phyloP scores from a whole-genome alignment of 1,284 basidiomycete species.

The Trametes polyzona region DNA sequence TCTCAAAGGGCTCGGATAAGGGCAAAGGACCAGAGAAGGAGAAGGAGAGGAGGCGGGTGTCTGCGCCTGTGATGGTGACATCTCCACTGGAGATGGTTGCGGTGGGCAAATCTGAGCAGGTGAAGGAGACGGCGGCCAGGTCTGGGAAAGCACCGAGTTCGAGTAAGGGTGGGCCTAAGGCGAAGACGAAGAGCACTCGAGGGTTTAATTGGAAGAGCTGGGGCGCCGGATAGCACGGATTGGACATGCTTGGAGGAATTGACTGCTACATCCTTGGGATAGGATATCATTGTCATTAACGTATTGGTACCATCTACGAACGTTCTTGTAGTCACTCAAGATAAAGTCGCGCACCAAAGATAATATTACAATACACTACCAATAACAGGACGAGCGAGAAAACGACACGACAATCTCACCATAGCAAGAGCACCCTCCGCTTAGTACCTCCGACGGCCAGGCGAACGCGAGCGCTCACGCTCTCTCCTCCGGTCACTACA shows the following conservation, averaged over 20 bases:
- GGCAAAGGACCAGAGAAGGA: neutral
- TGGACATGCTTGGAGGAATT: neutral
- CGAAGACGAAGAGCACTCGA: conserved; percentile 3
- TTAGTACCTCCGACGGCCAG: conserved; percentile 72
- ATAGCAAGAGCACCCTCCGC: conserved; percentile 1
- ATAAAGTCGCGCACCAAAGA: too few species aligned
- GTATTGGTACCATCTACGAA: too few species aligned
- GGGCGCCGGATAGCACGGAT: conserved; percentile 9
- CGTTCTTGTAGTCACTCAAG: too few species aligned
- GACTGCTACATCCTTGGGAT: too few species aligned
- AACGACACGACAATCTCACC: neutral
- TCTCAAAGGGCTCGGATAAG: neutral
- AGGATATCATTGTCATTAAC: too few species aligned
- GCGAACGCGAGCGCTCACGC: conserved; percentile 81
- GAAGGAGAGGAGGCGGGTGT: conserved; percentile 7
- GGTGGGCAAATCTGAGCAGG: neutral
- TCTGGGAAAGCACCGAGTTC: neutral
- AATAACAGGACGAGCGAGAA: conserved; percentile 8
- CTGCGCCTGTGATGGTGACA: conserved; percentile 5
- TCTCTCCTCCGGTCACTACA: conserved; percentile 50
- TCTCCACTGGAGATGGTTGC: neutral
- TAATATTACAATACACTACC: conserved; percentile 25
- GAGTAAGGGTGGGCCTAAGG: neutral
- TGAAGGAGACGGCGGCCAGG: neutral
- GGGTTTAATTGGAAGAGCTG: conserved; percentile 28